These are phyloP conservation scores for Mucor plumbeus DNA, from an alignment of 371 early-diverging fungal species.

Conservation along the genomic window DNA sequence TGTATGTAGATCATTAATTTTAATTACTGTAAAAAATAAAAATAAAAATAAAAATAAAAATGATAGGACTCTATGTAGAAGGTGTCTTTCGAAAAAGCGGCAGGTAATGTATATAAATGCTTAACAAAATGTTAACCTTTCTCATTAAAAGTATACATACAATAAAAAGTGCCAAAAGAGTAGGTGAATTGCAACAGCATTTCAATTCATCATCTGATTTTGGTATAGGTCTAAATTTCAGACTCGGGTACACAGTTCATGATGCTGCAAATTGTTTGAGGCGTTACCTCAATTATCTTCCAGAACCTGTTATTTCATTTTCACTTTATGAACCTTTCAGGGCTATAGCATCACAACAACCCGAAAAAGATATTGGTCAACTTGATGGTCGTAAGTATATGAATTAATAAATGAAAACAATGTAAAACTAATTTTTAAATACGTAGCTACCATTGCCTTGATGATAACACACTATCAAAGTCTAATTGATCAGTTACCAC, in stretches of 20 bases:
- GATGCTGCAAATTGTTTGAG: slow-evolving; percentile 67
- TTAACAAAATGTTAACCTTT: background rate
- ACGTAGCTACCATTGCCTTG: slow-evolving; percentile 22
- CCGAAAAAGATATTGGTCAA: background rate
- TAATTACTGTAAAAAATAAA: slow-evolving; percentile 6
- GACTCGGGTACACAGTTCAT: slow-evolving; percentile 55
- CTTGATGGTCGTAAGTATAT: background rate
- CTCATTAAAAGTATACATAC: too few species aligned
- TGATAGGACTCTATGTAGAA: slow-evolving; percentile 33
- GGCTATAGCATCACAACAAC: slow-evolving; percentile 25
- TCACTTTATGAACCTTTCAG: slow-evolving; percentile 61
- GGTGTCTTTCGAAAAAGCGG: slow-evolving; percentile 42
- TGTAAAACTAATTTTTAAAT: slow-evolving; percentile 26
- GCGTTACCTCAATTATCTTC: slow-evolving; percentile 63
- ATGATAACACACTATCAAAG: slow-evolving; percentile 45
- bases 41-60: too few species aligned
- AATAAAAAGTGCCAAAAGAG: slow-evolving; percentile 52
- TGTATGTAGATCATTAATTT: slow-evolving; percentile 8
- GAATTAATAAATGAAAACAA: background rate
- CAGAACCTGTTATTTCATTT: slow-evolving; percentile 64
- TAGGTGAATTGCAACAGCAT: slow-evolving; percentile 57
- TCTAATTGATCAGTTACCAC: slow-evolving; percentile 55
- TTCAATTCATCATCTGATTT: slow-evolving; percentile 60
- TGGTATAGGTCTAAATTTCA: slow-evolving; percentile 60
- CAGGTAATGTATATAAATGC: slow-evolving; percentile 18